A percentile compares a stretch with the other conserved stretches of the same genome.
phyloP scores from a whole-genome alignment of 2,329 filamentous ascomycete species.

The Aspergillus aculeatinus region DNA sequence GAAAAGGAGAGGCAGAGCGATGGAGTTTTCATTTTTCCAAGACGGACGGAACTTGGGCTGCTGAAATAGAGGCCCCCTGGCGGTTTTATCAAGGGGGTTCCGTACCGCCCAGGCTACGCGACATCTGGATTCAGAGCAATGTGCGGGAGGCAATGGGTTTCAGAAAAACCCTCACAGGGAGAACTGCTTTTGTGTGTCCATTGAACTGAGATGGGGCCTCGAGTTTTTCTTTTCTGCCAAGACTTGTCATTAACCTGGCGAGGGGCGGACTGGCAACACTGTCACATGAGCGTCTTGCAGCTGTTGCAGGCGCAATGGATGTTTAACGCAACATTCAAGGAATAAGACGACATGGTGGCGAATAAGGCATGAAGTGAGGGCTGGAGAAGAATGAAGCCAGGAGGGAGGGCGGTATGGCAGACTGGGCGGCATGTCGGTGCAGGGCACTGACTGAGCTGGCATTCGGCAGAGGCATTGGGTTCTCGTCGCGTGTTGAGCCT shows the following conservation, averaged over 20 bases:
- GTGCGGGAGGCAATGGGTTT: neutral
- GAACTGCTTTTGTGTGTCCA: too few relatives aligned
- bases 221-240: neutral
- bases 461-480: neutral
- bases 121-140: too few relatives aligned
- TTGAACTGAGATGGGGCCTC: neutral
- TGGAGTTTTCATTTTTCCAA: too few relatives aligned
- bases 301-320: neutral
- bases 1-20: too few relatives aligned
- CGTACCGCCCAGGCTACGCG: neutral
- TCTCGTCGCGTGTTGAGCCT: constrained; percentile 15
- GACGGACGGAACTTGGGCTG: too few relatives aligned
- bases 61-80: too few relatives aligned
- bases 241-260: neutral
- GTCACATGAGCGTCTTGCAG: neutral
- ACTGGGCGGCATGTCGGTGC: neutral
- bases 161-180: neutral
- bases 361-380: neutral
- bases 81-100: too few relatives aligned
- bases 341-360: constrained; percentile 1
- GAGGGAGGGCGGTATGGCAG: neutral
- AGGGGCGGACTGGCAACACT: neutral
- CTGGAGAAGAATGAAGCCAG: neutral
- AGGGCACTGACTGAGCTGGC: neutral
- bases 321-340: neutral